A percentile compares a stretch with the other conserved stretches of the same genome.
Conservation (phyloP, 768 basidiomycete species). For the Naematelia encephala region DNA sequence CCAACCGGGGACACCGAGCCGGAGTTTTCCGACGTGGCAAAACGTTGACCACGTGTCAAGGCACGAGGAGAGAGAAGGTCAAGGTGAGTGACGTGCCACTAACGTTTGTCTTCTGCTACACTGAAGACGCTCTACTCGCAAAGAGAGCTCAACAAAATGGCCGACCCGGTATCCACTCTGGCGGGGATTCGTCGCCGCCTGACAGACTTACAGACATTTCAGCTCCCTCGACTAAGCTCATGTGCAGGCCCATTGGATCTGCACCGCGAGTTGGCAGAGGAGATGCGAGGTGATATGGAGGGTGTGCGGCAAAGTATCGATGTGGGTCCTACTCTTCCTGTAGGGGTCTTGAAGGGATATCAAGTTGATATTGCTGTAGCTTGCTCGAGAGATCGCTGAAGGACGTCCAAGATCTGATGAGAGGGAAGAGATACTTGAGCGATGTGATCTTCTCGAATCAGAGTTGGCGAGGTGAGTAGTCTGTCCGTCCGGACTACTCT, state of each 20-base stretch:
- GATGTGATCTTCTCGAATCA: constrained; percentile 8
- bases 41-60: no score
- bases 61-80: no score
- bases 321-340: constrained; percentile 50
- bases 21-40: not conserved
- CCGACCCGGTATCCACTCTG: not conserved
- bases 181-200: constrained; percentile 47
- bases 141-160: no score
- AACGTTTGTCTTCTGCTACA: not conserved
- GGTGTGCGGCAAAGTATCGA: constrained; percentile 65
- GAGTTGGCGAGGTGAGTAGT: constrained; percentile 15
- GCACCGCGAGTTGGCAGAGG: constrained; percentile 71
- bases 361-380: constrained; percentile 4
- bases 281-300: constrained; percentile 73
- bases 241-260: constrained; percentile 67
- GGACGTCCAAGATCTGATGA: constrained; percentile 2
- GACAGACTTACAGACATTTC: constrained; percentile 64
- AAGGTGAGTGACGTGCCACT: no score
- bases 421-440: not conserved
- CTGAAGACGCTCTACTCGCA: no score
- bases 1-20: not conserved
- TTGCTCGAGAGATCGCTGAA: constrained; percentile 7
- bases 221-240: constrained; percentile 68
- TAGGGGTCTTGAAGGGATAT: not conserved
- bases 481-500: not conserved